Percentiles rank a stretch among this genome's conserved stretches.
Conservation (phyloP, 371 early-diverging fungal genomes). For the Encephalitozoon hellem region DNA sequence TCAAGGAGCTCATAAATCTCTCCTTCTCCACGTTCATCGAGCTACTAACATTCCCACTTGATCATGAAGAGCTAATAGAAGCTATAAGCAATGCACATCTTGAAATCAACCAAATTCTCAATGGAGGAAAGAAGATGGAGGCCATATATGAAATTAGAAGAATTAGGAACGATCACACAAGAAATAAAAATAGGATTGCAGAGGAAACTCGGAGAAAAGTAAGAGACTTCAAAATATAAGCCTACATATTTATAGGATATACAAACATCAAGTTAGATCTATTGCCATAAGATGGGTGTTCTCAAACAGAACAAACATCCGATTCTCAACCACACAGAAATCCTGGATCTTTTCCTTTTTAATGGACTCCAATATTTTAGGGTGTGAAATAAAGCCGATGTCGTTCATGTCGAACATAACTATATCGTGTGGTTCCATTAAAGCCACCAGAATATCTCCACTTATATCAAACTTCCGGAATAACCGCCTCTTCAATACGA, state of each 20-base stretch:
- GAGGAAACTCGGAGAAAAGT: not conserved
- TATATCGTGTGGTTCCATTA: not conserved
- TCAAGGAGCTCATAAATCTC: not conserved
- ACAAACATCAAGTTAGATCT: not conserved
- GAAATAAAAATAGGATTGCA: not conserved
- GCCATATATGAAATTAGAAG: not conserved
- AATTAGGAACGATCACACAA: not conserved
- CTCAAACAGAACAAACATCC: not conserved
- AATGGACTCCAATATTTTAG: not conserved
- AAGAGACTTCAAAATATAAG: not conserved
- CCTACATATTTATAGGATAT: not conserved
- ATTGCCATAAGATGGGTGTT: not conserved
- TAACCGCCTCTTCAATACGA: not conserved
- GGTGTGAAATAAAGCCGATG: not conserved
- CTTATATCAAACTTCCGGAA: not conserved
- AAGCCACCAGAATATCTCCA: not conserved
- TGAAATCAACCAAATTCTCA: conserved; percentile 5
- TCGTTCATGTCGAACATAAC: not conserved
- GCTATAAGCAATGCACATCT: not conserved
- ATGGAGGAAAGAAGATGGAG: not conserved
- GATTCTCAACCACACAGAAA: not conserved
- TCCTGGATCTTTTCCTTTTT: not conserved
- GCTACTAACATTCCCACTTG: not conserved
- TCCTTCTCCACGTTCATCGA: not conserved
- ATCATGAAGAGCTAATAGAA: not conserved